Evolutionary conservation across 768 basidiomycete genomes (phyloP), one percentile per base, ranked within the genome.

Genomic region (Obba rivulosa): DNA sequence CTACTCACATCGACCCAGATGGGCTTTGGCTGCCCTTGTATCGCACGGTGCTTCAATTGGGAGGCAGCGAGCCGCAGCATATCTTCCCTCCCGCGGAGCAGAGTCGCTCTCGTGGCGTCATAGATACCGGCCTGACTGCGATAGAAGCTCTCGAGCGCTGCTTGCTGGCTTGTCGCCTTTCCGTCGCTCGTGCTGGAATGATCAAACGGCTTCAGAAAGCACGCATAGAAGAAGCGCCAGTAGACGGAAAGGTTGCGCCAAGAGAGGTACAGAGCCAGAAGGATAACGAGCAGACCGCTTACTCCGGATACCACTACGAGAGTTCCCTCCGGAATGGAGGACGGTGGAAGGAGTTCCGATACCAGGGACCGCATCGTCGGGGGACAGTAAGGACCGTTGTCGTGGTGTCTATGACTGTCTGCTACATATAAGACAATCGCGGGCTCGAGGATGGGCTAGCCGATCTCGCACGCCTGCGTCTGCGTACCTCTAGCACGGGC

Each of bases 1-100:
- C 38, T 20, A 20, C 86, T 85, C 48, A 89, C 79, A 60, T 89
- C 87, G 16, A 89, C 73, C 87, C 87, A 89, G 13, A 89, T 73
- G 16, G 85, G 73, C 13, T 66, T 62, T 0, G 73, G 69, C 5
- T 70, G 54, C 21, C 58, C 59, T 31, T 60, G 62, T 4, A 69
- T 70, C 40, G 84, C 69, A 2, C 73, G 65, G 25, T 69, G 70
- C 8, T 45, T 47, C 10, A 88, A 66, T 54, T 87, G 85, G 28
- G 76, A 74, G 0, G 83, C 81, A 3, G 77, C 75, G n/a, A 88
- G 70, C 45, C 71, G 73, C 11, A 87, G 71, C 82, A 89, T 84
- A 14, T 85, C 86, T 56, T 81, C 75, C 18, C 87, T 69, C 0
- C 87, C 87, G 9, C 83, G 75, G 2, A 89, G 70, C 0, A 89